A percentile compares a stretch with the other conserved stretches of the same genome.
These are phyloP conservation scores for Chytriomyces sp. DNA, from an alignment of 192 early-diverging fungal species.

Conservation along the genomic window DNA sequence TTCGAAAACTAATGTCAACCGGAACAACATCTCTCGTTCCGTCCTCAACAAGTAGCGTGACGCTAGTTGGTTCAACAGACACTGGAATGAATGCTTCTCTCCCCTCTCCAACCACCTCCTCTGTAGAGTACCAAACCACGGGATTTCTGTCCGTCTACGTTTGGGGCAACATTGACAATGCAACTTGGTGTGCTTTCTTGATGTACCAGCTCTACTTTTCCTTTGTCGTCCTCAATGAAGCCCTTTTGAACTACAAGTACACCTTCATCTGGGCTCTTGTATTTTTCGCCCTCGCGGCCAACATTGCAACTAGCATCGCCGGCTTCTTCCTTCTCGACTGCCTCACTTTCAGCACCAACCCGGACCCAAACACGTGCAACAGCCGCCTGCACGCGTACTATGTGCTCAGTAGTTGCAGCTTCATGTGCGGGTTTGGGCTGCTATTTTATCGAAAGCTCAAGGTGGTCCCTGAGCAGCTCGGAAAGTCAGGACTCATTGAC, in stretches of 20 bases:
- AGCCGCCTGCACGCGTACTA: background rate
- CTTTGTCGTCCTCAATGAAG: background rate
- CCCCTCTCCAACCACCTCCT: background rate
- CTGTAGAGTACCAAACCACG: background rate
- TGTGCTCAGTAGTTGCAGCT: background rate
- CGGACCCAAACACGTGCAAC: background rate
- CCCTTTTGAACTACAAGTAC: background rate
- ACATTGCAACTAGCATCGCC: background rate
- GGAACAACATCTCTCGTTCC: too few species aligned
- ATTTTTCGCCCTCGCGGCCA: background rate
- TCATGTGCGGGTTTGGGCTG: background rate
- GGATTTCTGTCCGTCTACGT: background rate
- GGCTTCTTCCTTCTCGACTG: background rate
- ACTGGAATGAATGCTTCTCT: too few species aligned
- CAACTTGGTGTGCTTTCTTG: conserved; percentile 1
- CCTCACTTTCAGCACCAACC: background rate
- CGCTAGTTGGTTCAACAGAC: too few species aligned
- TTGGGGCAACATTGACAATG: background rate
- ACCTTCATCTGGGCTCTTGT: background rate
- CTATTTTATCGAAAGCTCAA: conserved; percentile 3
- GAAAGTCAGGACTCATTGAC: background rate
- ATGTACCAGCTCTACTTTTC: background rate
- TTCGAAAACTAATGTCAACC: background rate
- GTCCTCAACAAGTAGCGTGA: too few species aligned
- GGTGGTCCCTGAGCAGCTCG: background rate